Evolutionary conservation across 352 stramenopile species (phyloP).

Genomic region (Phytophthora tentaculata): DNA sequence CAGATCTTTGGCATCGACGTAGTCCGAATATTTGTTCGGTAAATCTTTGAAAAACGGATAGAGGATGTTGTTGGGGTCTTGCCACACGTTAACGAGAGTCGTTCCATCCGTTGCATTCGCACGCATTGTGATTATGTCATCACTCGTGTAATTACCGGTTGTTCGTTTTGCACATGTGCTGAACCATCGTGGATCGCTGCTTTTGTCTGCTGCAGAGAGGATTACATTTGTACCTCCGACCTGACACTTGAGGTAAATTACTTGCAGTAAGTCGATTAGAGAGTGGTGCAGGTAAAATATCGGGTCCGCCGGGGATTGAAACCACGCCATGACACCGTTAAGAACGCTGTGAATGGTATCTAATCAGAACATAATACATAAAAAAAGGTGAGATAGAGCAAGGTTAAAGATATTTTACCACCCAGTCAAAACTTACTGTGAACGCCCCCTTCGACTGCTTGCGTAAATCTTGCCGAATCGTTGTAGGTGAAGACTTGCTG

Average conservation of each 20-base stretch:
- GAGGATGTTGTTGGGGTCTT: constrained; percentile 45
- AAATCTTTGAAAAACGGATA: constrained; percentile 76
- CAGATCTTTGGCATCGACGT: constrained; percentile 58
- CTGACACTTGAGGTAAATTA: constrained; percentile 68
- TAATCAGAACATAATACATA: constrained; percentile 22
- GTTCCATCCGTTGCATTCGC: constrained; percentile 19
- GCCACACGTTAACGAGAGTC: constrained; percentile 41
- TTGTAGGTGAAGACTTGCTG: constrained; percentile 55
- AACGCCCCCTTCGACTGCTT: constrained; percentile 45
- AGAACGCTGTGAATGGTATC: constrained; percentile 55
- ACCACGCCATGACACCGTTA: constrained; percentile 49
- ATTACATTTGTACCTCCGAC: constrained; percentile 32
- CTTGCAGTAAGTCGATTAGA: constrained; percentile 49
- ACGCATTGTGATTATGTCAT: constrained; percentile 43
- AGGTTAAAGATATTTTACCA: too few species aligned
- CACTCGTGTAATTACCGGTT: constrained; percentile 21
- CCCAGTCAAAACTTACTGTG: constrained; percentile 64
- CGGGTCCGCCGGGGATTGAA: constrained; percentile 56
- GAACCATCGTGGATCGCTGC: constrained; percentile 42
- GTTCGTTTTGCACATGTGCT: constrained; percentile 32
- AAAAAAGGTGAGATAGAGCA: too few species aligned
- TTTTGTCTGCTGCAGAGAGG: constrained; percentile 35
- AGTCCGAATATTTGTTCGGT: constrained; percentile 44
- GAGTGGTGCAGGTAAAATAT: constrained; percentile 66
- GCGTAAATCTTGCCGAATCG: constrained; percentile 30